phyloP scores from a whole-genome alignment of 352 stramenopile genomes.

The Globisporangium yorkense region DNA sequence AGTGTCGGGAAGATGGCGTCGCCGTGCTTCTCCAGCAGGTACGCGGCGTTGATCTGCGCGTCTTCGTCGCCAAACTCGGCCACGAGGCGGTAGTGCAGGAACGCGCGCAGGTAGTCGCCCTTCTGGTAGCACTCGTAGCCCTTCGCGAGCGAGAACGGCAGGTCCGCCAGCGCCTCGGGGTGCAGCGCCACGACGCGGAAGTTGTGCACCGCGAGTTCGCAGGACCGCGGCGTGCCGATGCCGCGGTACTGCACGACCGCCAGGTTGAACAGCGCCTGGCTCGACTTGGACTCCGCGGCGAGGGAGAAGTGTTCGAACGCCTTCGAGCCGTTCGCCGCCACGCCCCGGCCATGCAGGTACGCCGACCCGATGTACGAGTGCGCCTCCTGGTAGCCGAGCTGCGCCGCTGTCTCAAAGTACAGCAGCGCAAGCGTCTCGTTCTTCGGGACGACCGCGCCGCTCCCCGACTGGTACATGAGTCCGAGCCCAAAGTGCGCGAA shows the following conservation, averaged over 20 bases:
- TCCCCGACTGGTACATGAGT: slow-evolving; percentile 50
- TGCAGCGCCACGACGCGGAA: slow-evolving; percentile 66
- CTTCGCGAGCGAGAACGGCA: slow-evolving; percentile 66
- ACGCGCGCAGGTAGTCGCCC: slow-evolving; percentile 58
- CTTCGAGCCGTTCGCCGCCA: slow-evolving; percentile 30
- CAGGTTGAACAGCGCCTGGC: slow-evolving; percentile 62
- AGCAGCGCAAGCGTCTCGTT: slow-evolving; percentile 55
- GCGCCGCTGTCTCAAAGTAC: slow-evolving; percentile 56
- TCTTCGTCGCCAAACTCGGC: slow-evolving; percentile 60
- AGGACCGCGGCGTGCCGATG: slow-evolving; percentile 43
- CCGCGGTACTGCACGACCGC: slow-evolving; percentile 69
- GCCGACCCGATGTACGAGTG: slow-evolving; percentile 64
- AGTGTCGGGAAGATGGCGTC: slow-evolving; percentile 31
- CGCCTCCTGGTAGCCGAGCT: slow-evolving; percentile 50
- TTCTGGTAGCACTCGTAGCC: slow-evolving; percentile 58
- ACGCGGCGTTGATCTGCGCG: slow-evolving; percentile 63
- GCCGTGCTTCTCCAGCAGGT: slow-evolving; percentile 55
- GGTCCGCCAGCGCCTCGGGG: slow-evolving; percentile 30
- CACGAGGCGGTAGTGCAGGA: slow-evolving; percentile 62
- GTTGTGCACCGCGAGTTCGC: slow-evolving; percentile 33
- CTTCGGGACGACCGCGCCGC: slow-evolving; percentile 28
- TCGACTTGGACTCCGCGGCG: slow-evolving; percentile 42
- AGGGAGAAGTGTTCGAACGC: slow-evolving; percentile 60
- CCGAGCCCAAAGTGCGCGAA: slow-evolving; percentile 68
- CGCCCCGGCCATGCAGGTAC: slow-evolving; percentile 58